Base-by-base conservation (phyloP, 768 basidiomycete species). In the Phaeotremella fagi region DNA sequence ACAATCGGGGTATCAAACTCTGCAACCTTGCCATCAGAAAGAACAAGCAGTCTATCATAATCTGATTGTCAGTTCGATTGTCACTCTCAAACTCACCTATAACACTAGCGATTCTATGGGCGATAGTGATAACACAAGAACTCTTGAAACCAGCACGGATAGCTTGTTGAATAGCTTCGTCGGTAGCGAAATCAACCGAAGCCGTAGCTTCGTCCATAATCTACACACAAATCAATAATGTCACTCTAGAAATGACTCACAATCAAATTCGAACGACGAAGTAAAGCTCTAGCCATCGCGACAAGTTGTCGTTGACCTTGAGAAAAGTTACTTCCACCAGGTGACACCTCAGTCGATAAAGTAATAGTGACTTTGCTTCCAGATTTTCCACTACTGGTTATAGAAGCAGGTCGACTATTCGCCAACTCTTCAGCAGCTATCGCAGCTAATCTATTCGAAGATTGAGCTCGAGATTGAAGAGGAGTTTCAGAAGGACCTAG, bases 261-360 rank as follows among this genome's bases (percentile, higher is more conserved):
- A 43, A 72, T 68, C 12, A 71, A 45, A 41, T 63, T 64, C 11
- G 57, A 64, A 24, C 63, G 52, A 31, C 59, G 46, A 16, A 64
- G 51, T 12, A 68, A 37, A 7, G 59, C 66, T 42, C 64, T 45
- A 2, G 59, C 70, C 50, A 70, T 61, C 12, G 74, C 73, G 1
- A 78, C 57, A 2, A 79, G 65, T 47, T 97, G 91, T 9, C 90
- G 74, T 68, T 97, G 90, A 9, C 92, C 91, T 54, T 90, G 88
- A 1, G 88, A 91, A 73, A 95, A 92, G 76, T 95, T 94, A 26
- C 83, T 79, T 0, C 90, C 90, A 0, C 90, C 90, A 0, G 87
- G 80, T 0, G 88, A 88, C 7, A 94, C 85, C 55, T 85, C 83
- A 0, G 85, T 87, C 18, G 87, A 83, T 3, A 94, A 78, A 0